Base-by-base conservation (phyloP, 139 green algal species). In the Limnomonas spitsbergensis region DNA sequence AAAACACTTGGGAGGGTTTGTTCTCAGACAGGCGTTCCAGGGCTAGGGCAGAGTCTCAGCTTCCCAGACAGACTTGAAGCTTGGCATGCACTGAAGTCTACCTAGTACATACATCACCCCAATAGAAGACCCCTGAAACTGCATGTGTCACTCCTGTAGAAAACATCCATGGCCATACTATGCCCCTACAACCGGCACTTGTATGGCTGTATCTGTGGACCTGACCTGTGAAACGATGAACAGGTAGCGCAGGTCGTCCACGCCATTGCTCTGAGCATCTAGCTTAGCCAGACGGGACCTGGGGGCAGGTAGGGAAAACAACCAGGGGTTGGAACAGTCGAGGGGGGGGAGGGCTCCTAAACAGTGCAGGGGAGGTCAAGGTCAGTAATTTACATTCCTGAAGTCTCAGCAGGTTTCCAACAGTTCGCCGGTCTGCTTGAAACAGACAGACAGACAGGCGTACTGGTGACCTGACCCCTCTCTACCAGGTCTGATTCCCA, bases 231-330 rank as follows among this genome's bases (percentile, higher is more conserved):
- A 94, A 9, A 88, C 88, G 35, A 98, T 95, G 75, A 97, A 92
- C 35, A 90, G 54, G 76, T 94, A 95, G 6, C 88, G 85, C 75
- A 98, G 84, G 35, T 94, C 86, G 83, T 97, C 94, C n/a, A 89
- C 88, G 26, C 71, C 85, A 53, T 95, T 96, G 42, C 76, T 75
- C 0, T 84, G 56, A 1, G 53, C 77, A 29, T 94, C 78, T 35
- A 98, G 83, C 26, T 39, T 68, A 34, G 83, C 75, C 72, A 97
- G 88, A 35, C 36, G 72, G 1, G 42, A 27, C 61, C 31, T 31
- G 6, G n/a, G 20, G 26, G 14, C 61, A 34, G n/a, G n/a, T n/a
- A n/a, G n/a, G n/a, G n/a, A n/a, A n/a, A n/a, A n/a, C n/a, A n/a
- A n/a, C n/a, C n/a, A n/a, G n/a, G n/a, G n/a, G n/a, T n/a, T n/a